These are phyloP conservation scores for Lathyrus tuberosus DNA, from an alignment of 306 rosid species.

Conservation along the genomic window DNA sequence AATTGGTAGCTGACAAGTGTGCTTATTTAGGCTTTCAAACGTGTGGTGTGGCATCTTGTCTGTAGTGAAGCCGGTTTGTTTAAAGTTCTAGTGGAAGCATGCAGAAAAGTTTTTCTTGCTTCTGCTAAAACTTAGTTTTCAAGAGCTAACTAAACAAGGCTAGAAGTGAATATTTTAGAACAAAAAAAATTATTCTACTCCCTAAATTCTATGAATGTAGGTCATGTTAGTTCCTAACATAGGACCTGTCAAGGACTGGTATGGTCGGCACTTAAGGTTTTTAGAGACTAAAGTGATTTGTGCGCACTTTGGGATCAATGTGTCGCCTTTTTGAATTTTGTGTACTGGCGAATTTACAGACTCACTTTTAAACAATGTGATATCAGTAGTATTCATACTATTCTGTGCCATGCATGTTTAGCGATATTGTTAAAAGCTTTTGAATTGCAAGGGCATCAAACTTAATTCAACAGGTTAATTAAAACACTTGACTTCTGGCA, in stretches of 20 bases:
- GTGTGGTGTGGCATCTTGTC: not conserved
- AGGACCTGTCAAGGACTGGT: too few relatives aligned
- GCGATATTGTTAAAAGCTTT: constrained; percentile 11
- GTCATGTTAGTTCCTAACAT: too few relatives aligned
- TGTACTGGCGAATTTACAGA: not conserved
- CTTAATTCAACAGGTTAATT: not conserved
- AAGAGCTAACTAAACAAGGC: not conserved
- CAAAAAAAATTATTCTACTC: not conserved
- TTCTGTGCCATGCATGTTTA: not conserved
- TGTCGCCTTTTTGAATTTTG: not conserved
- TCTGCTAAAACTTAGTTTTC: too few relatives aligned
- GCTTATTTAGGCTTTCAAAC: not conserved
- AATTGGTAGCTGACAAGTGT: not conserved
- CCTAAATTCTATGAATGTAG: too few relatives aligned
- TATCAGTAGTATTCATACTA: not conserved
- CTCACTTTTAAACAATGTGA: not conserved
- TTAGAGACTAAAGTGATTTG: not conserved
- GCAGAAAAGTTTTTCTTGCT: not conserved
- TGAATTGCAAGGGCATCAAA: not conserved
- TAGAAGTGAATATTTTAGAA: not conserved
- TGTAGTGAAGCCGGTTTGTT: not conserved
- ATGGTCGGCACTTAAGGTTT: not conserved
- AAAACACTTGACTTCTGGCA: constrained; percentile 12
- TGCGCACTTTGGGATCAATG: not conserved
- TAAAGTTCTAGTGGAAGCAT: not conserved